phyloP scores from a whole-genome alignment of 306 rosid genomes.

The Pachyrhizus erosus region DNA sequence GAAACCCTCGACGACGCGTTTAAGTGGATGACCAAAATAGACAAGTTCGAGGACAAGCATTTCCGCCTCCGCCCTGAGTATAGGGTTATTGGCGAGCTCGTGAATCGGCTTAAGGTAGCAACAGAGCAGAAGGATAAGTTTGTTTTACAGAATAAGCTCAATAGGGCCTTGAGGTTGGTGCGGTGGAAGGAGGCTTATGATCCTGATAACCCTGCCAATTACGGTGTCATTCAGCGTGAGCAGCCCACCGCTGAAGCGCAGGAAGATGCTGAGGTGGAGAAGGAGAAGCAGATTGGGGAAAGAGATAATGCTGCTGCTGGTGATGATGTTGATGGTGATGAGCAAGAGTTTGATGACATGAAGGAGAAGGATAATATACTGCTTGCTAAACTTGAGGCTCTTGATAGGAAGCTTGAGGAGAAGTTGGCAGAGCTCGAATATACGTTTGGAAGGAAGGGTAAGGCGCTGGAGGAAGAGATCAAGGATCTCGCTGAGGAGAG shows the following conservation, averaged over 20 bases:
- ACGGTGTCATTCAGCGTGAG: conserved; percentile 67
- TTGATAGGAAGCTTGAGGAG: conserved; percentile 86
- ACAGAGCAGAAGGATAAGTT: conserved; percentile 80
- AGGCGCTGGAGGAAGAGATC: conserved; percentile 88
- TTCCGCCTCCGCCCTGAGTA: conserved; percentile 74
- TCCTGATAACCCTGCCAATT: conserved; percentile 88
- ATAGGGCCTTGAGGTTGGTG: conserved; percentile 85
- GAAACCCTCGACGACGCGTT: conserved; percentile 82
- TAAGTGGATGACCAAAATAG: conserved; percentile 81
- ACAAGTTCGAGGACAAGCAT: conserved; percentile 83
- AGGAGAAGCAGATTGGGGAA: conserved; percentile 45
- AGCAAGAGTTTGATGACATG: conserved; percentile 88
- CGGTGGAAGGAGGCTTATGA: conserved; percentile 90
- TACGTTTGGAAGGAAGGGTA: conserved; percentile 94
- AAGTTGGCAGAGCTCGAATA: conserved; percentile 85
- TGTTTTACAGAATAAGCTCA: conserved; percentile 77
- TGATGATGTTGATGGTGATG: conserved; percentile 61
- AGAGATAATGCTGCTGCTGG: conserved; percentile 54
- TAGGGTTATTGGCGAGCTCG: conserved; percentile 87
- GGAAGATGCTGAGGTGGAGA: conserved; percentile 64
- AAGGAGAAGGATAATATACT: conserved; percentile 84
- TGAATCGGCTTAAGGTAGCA: conserved; percentile 74
- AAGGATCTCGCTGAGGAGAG: conserved; percentile 97
- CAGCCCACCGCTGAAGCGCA: conserved; percentile 54
- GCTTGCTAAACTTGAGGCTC: conserved; percentile 77